phyloP scores from a whole-genome alignment of 306 rosid species.

The Benincasa hispida region DNA sequence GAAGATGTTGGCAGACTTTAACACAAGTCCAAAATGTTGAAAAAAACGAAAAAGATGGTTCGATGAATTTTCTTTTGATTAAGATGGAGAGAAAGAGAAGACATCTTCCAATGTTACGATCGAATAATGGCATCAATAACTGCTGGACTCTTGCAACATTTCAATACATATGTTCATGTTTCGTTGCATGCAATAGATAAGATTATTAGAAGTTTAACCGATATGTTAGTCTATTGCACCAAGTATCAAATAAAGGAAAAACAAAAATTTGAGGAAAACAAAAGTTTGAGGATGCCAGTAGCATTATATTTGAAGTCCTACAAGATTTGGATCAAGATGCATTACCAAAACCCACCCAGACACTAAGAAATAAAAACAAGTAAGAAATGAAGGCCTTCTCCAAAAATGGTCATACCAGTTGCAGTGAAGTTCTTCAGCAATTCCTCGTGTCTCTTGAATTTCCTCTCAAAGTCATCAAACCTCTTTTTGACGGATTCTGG shows the following conservation, averaged over 20 bases:
- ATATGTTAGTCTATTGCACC: neutral
- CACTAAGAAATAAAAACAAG: neutral
- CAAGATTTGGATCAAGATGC: neutral
- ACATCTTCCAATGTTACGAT: neutral
- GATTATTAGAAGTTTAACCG: neutral
- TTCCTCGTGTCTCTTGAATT: constrained; percentile 51
- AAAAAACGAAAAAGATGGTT: neutral
- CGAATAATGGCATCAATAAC: neutral
- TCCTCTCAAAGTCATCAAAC: constrained; percentile 39
- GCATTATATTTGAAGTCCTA: neutral
- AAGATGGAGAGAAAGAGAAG: neutral
- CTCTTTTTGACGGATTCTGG: constrained; percentile 30
- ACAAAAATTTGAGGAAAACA: neutral
- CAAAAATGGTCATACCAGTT: constrained; percentile 23
- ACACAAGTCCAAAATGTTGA: neutral
- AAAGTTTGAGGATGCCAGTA: neutral
- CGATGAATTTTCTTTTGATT: neutral
- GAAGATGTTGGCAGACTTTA: neutral
- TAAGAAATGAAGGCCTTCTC: neutral
- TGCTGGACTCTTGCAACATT: neutral
- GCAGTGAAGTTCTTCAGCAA: constrained; percentile 37
- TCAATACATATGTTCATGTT: neutral
- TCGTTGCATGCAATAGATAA: neutral
- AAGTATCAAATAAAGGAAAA: neutral
- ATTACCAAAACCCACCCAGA: neutral